A percentile compares a stretch with the other conserved stretches of the same genome.
Conservation (phyloP, 192 early-diverging fungal genomes). For the Coemansia sp. region DNA sequence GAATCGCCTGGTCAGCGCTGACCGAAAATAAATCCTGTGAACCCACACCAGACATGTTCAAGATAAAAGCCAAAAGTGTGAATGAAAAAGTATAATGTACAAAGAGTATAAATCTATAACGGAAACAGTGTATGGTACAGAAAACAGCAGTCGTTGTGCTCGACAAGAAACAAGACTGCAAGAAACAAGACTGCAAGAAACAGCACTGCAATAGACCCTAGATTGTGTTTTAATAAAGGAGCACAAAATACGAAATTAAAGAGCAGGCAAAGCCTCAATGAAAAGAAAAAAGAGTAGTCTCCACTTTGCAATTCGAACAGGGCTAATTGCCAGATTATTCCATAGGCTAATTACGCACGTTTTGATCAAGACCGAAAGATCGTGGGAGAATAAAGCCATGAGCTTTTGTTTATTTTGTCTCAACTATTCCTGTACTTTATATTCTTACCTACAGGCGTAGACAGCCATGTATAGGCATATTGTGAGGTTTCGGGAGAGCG, state of each 20-base stretch:
- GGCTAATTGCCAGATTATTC: too few species aligned
- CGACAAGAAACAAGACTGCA: background rate
- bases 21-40: background rate
- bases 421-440: background rate
- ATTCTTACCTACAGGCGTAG: background rate
- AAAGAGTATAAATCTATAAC: slow-evolving; percentile 4
- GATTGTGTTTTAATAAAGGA: background rate
- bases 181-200: background rate
- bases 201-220: background rate
- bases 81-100: slow-evolving; percentile 15
- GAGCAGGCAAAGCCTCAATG: background rate
- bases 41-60: background rate
- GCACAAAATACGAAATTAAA: background rate
- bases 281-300: background rate
- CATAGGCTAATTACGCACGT: background rate
- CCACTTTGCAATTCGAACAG: too few species aligned
- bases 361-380: background rate
- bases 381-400: too few species aligned
- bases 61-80: background rate
- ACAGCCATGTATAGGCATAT: background rate
- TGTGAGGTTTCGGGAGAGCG: background rate
- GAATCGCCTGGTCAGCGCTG: slow-evolving; percentile 1
- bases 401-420: background rate
- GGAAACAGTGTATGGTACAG: slow-evolving; percentile 6
- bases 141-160: background rate